Evolutionary conservation across 2,329 filamentous ascomycete genomes (phyloP).

Genomic region (Lasiodiplodia citricola): DNA sequence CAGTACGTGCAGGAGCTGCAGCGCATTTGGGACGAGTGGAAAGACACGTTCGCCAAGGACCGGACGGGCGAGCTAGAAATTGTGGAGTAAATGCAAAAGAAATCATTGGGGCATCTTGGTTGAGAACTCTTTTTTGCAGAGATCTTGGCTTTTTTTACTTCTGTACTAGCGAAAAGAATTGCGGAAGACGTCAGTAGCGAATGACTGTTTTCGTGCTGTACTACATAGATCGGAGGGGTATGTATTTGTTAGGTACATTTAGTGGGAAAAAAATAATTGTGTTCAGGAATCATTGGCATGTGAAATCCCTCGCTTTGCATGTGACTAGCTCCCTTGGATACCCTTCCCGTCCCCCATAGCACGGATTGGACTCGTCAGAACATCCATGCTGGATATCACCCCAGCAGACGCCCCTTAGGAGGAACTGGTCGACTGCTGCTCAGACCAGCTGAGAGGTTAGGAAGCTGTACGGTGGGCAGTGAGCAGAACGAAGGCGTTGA

Average conservation of each 20-base stretch:
- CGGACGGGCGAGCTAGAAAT: conserved; percentile 71
- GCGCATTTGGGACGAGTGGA: conserved; percentile 77
- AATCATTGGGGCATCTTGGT: neutral
- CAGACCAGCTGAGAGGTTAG: neutral
- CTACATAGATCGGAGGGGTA: neutral
- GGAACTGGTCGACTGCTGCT: neutral
- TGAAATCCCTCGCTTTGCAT: neutral
- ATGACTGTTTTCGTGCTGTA: neutral
- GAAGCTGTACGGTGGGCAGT: neutral
- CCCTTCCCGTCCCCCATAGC: neutral
- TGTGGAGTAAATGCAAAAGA: conserved; percentile 27
- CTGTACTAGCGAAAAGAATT: neutral
- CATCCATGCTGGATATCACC: neutral
- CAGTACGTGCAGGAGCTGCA: conserved; percentile 78
- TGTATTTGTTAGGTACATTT: neutral
- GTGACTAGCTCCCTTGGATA: neutral
- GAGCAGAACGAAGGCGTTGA: neutral
- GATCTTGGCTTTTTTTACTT: neutral
- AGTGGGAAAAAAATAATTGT: neutral
- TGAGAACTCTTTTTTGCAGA: neutral
- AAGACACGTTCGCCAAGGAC: conserved; percentile 72
- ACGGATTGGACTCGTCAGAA: neutral
- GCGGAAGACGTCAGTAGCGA: neutral
- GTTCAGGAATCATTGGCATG: neutral
- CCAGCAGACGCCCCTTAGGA: neutral